These are phyloP conservation scores for Colletotrichum sp. DNA, from an alignment of 2,329 filamentous ascomycete species.

Conservation along the genomic window DNA sequence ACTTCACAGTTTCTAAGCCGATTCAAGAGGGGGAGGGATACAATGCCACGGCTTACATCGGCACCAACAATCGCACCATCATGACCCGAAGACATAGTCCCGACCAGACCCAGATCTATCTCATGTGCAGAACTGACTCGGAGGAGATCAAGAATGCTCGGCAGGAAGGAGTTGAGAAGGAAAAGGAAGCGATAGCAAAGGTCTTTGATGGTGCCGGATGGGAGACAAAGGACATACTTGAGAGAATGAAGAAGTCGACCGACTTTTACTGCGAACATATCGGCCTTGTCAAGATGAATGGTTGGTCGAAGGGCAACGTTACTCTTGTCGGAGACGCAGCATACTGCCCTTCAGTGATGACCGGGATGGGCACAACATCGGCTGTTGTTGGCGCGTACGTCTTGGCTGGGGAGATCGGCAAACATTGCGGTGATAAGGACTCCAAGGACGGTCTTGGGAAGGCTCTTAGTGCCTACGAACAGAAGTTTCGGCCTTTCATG, in stretches of 20 bases:
- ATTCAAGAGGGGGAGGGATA: not conserved
- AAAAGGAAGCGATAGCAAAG: constrained; percentile 33
- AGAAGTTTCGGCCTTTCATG: constrained; percentile 48
- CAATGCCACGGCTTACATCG: not conserved
- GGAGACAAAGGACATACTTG: constrained; percentile 46
- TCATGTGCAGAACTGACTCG: not conserved
- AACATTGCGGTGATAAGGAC: constrained; percentile 24
- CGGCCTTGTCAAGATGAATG: constrained; percentile 47
- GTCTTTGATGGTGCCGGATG: constrained; percentile 50
- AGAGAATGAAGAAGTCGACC: constrained; percentile 40
- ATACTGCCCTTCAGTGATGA: constrained; percentile 49
- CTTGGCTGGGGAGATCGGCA: constrained; percentile 58
- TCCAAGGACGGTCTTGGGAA: constrained; percentile 12
- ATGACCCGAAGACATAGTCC: not conserved
- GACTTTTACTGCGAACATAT: constrained; percentile 53
- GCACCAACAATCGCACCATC: not conserved
- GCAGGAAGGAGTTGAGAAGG: constrained; percentile 41
- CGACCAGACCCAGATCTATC: not conserved
- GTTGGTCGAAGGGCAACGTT: constrained; percentile 51
- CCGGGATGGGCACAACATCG: constrained; percentile 56
- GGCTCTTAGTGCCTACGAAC: constrained; percentile 49
- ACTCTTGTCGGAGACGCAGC: constrained; percentile 60
- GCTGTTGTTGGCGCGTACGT: constrained; percentile 58
- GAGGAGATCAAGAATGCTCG: constrained; percentile 30
- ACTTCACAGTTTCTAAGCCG: not conserved